phyloP scores from a whole-genome alignment of 108 stramenopile species.

The Fragilariopsis cylindrus region DNA sequence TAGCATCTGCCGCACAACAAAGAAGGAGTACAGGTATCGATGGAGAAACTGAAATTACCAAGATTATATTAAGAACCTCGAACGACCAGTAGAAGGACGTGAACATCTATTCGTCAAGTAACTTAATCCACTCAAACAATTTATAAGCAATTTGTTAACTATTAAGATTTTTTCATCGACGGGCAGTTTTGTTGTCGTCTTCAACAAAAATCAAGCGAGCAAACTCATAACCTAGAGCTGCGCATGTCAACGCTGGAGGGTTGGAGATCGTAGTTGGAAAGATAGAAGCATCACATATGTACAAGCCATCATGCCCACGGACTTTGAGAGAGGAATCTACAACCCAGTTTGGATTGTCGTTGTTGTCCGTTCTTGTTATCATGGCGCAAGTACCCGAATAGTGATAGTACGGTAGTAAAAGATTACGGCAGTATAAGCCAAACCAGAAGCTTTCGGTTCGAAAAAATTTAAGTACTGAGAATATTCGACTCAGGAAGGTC shows the following conservation, averaged over 20 bases:
- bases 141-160: not conserved
- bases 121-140: not conserved
- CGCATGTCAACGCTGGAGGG: slow-evolving; percentile 76
- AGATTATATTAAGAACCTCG: slow-evolving; percentile 57
- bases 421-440: slow-evolving; percentile 34
- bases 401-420: slow-evolving; percentile 71
- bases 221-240: slow-evolving; percentile 56
- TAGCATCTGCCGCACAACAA: slow-evolving; percentile 81
- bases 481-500: not conserved
- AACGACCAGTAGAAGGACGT: slow-evolving; percentile 17
- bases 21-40: slow-evolving; percentile 66
- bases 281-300: slow-evolving; percentile 72
- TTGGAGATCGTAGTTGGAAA: slow-evolving; percentile 50
- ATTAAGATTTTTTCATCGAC: not conserved
- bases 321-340: slow-evolving; percentile 55
- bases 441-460: not conserved
- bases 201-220: not conserved
- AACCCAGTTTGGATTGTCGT: slow-evolving; percentile 29
- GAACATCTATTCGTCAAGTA: not conserved
- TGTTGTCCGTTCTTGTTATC: slow-evolving; percentile 11
- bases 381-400: slow-evolving; percentile 73
- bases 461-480: slow-evolving; percentile 15
- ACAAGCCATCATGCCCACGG: slow-evolving; percentile 36
- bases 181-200: too few relatives aligned
- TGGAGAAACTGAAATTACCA: slow-evolving; percentile 74